A percentile compares a stretch with the other conserved stretches of the same genome.
phyloP scores from a whole-genome alignment of 129 eudicot species.

The Artemisia annua region DNA sequence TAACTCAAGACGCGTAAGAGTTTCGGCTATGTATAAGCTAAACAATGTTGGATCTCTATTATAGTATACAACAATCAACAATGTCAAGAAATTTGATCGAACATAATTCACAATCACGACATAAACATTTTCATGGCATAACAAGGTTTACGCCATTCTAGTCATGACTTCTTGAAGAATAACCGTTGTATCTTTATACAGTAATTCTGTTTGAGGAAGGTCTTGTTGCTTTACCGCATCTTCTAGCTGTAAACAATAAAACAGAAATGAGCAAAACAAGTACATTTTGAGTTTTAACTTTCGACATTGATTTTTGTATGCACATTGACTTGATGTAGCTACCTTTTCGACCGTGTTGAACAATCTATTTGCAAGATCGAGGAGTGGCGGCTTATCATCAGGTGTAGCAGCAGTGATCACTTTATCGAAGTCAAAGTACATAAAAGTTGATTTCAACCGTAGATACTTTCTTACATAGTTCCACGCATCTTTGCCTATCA shows the following conservation, averaged over 20 bases:
- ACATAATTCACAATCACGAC: constrained; percentile 12
- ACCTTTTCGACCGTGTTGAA: constrained; percentile 86
- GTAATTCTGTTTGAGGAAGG: constrained; percentile 49
- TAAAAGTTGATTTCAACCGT: constrained; percentile 67
- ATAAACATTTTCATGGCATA: constrained; percentile 5
- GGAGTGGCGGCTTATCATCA: constrained; percentile 67
- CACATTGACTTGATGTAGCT: neutral
- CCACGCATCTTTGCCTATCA: constrained; percentile 75
- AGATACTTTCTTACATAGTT: constrained; percentile 64
- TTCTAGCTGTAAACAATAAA: constrained; percentile 55
- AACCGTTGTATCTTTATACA: constrained; percentile 55
- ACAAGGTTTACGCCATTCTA: constrained; percentile 60
- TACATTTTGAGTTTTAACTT: neutral
- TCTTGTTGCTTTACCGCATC: constrained; percentile 61
- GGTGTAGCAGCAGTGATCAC: constrained; percentile 65
- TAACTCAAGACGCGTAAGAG: neutral
- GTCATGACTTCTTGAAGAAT: constrained; percentile 80
- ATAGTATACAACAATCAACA: neutral
- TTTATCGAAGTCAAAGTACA: constrained; percentile 90
- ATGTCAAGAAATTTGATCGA: neutral
- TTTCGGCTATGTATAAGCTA: constrained; percentile 1
- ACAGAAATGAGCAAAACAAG: neutral
- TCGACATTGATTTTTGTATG: neutral
- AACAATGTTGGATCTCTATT: constrained; percentile 11
- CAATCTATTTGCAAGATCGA: constrained; percentile 78